A percentile compares a stretch with the other conserved stretches of the same genome.
Evolutionary conservation across 1,139 yeast species (phyloP).

Genomic region (Kurtzmaniella quercitrusa): DNA sequence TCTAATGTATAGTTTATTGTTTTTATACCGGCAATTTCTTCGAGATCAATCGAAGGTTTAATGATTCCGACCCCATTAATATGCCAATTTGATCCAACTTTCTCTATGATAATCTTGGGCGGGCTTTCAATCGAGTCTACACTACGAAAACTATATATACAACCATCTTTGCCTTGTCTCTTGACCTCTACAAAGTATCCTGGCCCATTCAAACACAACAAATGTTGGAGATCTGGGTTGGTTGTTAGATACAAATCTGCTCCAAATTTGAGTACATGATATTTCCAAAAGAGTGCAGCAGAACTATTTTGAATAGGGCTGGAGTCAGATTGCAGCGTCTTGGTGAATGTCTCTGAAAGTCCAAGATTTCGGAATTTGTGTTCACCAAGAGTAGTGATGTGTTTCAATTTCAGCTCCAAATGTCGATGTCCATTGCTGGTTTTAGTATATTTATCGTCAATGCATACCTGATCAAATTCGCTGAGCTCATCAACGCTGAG

Average conservation of each 20-base stretch:
- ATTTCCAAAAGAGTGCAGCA: conserved; percentile 51
- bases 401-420: neutral
- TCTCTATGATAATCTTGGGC: conserved; percentile 21
- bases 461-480: neutral
- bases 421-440: neutral
- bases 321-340: neutral
- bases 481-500: neutral
- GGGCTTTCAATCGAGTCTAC: conserved; percentile 23
- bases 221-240: conserved; percentile 53
- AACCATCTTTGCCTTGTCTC: conserved; percentile 18
- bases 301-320: neutral
- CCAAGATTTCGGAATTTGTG: neutral
- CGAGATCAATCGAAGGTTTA: neutral
- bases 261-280: conserved; percentile 50
- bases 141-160: conserved; percentile 29
- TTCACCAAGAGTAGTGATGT: neutral
- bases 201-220: conserved; percentile 54
- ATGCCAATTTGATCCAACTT: neutral
- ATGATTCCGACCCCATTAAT: conserved; percentile 2
- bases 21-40: conserved; percentile 12
- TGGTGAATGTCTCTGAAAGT: neutral
- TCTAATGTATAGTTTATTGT: conserved; percentile 28
- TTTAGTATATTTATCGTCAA: neutral
- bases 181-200: conserved; percentile 46
- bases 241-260: conserved; percentile 52